A percentile compares a stretch with the other conserved stretches of the same genome.
Conservation (phyloP, 129 eudicot species). For the Flaveria linearis region DNA sequence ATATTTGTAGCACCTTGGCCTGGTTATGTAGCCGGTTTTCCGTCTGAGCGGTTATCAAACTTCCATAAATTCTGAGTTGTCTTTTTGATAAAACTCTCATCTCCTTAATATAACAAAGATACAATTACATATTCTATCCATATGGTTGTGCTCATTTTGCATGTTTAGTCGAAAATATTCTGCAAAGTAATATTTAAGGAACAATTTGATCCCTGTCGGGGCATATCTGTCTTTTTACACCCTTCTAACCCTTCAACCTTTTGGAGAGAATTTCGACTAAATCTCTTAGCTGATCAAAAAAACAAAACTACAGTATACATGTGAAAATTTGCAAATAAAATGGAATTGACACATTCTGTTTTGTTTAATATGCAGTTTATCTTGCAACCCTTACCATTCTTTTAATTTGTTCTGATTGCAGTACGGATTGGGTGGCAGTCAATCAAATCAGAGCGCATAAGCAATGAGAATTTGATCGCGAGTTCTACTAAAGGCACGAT, state of each 20-base stretch:
- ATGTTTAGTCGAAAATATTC: not conserved
- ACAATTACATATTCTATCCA: not conserved
- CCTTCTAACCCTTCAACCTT: not conserved
- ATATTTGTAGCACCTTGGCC: no score
- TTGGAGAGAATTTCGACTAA: not conserved
- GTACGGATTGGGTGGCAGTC: conserved; percentile 61
- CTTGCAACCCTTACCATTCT: conserved; percentile 1
- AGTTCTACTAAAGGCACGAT: conserved; percentile 11
- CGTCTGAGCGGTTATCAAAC: no score
- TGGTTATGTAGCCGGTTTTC: no score
- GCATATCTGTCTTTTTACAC: not conserved
- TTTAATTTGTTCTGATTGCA: conserved; percentile 36
- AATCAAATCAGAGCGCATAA: conserved; percentile 36
- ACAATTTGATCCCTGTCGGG: not conserved
- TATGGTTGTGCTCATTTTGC: not conserved
- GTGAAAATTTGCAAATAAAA: not conserved
- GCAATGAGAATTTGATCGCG: conserved; percentile 20
- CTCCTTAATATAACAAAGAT: not conserved
- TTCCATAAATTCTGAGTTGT: not conserved
- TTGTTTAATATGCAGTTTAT: conserved; percentile 2
- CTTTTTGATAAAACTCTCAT: not conserved
- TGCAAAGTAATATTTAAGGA: no score
- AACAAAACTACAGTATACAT: not conserved
- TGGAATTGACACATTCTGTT: not conserved
- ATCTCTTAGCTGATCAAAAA: not conserved